Evolutionary conservation across 2,329 filamentous ascomycete genomes (phyloP), one percentile per base, ranked within the genome.

Genomic region (Venturia aucupariae): DNA sequence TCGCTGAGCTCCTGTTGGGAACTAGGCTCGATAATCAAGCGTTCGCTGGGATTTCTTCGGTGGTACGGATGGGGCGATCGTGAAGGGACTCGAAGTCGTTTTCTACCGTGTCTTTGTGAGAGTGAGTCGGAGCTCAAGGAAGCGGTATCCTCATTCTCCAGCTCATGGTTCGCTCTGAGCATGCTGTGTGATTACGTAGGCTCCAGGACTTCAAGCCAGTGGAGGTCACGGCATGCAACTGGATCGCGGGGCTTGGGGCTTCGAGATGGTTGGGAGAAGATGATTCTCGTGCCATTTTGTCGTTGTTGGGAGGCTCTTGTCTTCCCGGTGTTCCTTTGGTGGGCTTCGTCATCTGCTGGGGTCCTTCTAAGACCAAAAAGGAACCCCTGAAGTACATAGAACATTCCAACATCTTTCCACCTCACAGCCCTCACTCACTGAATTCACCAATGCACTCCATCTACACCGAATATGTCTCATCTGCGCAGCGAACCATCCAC

Each of bases 1-100:
- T 59, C 46, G 41, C 19, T 27, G 41, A 10, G 35, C 51, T 51
- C 35, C 19, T 30, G 22, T 17, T 24, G 27, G 32, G 24, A 19
- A 27, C 55, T 46, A 2, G 62, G 32, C 13, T 63, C 32, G 17
- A 55, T 13, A 19, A 19, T 32, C 2, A 39, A 48, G 4, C 19
- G 10, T 38, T 42, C 41, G n/a, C 38, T 32, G 7, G 27, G 32
- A 11, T 48, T 57, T 27, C 62, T 46, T 57, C 62, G 46, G 32
- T 55, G 62, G 35, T 63, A 63, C 13, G 62, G 62, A 57, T 63
- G 62, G 8, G 62, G 62, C 24, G 62, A 63, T 57, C 62, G 46
- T 6, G 62, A 63, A 22, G 62, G 39, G 17, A 62, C 42, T 24
- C 60, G 39, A 19, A 32, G 51, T 35, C 30, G 51, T n/a, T 35